Evolutionary conservation across 2,329 filamentous ascomycete genomes (phyloP).

Genomic region (Lasiodiplodia sp.): DNA sequence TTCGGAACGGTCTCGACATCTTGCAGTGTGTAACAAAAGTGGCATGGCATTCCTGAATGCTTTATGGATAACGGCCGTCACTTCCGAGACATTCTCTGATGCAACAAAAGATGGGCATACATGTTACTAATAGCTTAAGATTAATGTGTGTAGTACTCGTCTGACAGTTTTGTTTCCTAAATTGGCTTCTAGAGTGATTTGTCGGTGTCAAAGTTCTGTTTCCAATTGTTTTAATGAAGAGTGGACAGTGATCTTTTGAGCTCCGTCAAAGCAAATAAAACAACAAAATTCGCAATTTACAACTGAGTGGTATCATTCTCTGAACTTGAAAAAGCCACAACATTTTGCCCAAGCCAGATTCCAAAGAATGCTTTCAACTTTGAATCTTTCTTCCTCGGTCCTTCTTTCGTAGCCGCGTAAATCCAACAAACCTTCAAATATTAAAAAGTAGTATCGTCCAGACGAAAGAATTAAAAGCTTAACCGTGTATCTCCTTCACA

Average conservation of each 20-base stretch:
- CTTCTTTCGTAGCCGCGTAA: neutral
- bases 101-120: too few relatives aligned
- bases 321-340: neutral
- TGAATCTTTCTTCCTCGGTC: neutral
- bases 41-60: neutral
- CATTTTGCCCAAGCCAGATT: neutral
- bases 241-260: neutral
- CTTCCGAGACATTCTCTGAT: neutral
- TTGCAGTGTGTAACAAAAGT: neutral
- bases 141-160: too few relatives aligned
- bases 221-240: neutral
- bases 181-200: neutral
- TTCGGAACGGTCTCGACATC: neutral
- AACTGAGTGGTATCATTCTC: neutral
- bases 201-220: neutral
- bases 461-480: slow-evolving; percentile 1
- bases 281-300: neutral
- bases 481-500: neutral
- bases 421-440: neutral
- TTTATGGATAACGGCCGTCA: neutral
- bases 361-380: neutral
- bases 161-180: too few relatives aligned
- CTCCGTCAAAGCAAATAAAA: neutral
- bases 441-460: slow-evolving; percentile 10
- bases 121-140: too few relatives aligned